Evolutionary conservation across 2,329 filamentous ascomycete genomes (phyloP), one percentile per base, ranked within the genome.

Genomic region (Aspergillus fijiensis): DNA sequence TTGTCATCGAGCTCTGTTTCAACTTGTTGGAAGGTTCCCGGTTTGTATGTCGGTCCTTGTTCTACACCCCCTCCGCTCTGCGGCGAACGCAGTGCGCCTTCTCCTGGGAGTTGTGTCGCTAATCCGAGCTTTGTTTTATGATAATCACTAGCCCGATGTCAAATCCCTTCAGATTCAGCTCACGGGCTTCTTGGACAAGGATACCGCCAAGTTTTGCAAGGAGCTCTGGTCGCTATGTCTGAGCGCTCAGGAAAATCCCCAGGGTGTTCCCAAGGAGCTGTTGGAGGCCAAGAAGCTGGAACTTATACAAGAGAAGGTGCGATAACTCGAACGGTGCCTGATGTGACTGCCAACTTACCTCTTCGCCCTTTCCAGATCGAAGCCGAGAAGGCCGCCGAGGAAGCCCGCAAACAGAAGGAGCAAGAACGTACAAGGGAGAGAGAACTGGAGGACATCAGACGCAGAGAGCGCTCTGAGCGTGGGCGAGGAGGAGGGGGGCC

Each of bases 261-360:
- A 95, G 73, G 95, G 95, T 57, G 92, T 99, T 12, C 94, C 95
- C 0, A 94, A 96, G 76, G 93, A 97, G 76, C 82, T 99, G 48
- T 80, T 99, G 2, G 95, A 99, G 74, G 93, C 94, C 0, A 99
- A 99, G 82, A 99, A 98, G 78, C 80, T 91, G 49, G 95, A 99
- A 77, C 81, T 99, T 51, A 91, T 95, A 63, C 92, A 97, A 77
- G 92, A 97, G 77, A 96, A 96, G 88, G 94, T 96, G 59, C 21
- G 57, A 23, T 23, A 29, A 12, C 35, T 23, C 5, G 2, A 14
- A 19, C 29, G 3, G 7, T 23, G 3, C n/a, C 11, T 27, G 14
- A 14, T 31, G 12, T 23, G 55, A 23, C 63, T 71, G 16, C 50
- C 27, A 2, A 25, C 48, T 51, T 6, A 9, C 1, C 50, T 33